Conservation (phyloP, 2,329 filamentous ascomycete species). For the Neofusicoccum sp. region DNA sequence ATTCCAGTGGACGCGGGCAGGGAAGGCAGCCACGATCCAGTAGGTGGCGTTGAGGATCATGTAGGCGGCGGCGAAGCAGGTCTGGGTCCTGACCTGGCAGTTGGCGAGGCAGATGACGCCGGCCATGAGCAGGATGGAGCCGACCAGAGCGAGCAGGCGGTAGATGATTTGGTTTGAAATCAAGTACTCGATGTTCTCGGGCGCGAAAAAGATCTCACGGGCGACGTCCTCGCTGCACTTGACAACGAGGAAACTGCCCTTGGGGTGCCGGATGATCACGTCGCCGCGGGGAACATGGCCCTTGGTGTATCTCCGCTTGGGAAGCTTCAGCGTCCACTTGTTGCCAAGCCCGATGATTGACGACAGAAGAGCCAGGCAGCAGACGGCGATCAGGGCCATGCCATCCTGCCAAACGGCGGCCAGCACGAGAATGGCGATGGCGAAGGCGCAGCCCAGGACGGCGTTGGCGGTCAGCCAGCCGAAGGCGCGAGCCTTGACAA, state of each 20-base stretch:
- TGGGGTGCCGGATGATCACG: conserved; percentile 51
- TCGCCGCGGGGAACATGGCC: conserved; percentile 41
- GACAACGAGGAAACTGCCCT: conserved; percentile 51
- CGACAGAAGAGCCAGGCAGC: conserved; percentile 49
- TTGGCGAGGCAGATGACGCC: conserved; percentile 53
- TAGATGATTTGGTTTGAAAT: conserved; percentile 42
- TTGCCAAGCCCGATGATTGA: conserved; percentile 50
- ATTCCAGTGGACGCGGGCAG: conserved; percentile 49
- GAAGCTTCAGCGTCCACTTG: conserved; percentile 48
- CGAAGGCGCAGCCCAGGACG: conserved; percentile 46
- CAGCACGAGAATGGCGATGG: conserved; percentile 42
- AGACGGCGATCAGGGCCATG: conserved; percentile 50
- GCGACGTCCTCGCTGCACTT: conserved; percentile 51
- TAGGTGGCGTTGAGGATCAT: conserved; percentile 51
- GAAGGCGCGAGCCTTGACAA: conserved; percentile 44
- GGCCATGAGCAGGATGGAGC: conserved; percentile 53
- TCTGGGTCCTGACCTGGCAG: conserved; percentile 46
- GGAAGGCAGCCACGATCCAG: conserved; percentile 52
- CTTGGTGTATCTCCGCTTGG: conserved; percentile 33
- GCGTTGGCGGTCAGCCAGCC: conserved; percentile 48
- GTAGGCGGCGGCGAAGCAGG: conserved; percentile 50
- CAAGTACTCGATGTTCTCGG: conserved; percentile 49
- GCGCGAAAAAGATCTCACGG: conserved; percentile 52
- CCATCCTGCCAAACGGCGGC: conserved; percentile 49
- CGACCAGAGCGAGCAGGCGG: conserved; percentile 48